Conservation (phyloP, 768 basidiomycete genomes). For the Russula sp. region DNA sequence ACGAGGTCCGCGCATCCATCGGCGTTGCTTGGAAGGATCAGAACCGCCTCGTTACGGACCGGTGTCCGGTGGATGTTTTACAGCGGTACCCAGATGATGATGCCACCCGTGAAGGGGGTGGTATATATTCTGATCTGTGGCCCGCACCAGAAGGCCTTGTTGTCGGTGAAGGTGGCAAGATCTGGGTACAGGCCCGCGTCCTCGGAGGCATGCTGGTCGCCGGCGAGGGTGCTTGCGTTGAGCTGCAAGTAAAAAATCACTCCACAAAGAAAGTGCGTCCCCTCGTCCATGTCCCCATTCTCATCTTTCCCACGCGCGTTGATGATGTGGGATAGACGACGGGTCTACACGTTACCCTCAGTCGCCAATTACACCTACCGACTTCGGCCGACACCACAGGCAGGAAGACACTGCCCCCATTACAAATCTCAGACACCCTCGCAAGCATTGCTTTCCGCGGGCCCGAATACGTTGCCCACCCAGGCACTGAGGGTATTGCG, state of each 20-base stretch:
- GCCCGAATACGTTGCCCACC: constrained; percentile 65
- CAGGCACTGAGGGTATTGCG: constrained; percentile 73
- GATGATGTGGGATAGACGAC: constrained; percentile 47
- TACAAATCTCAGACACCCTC: constrained; percentile 63
- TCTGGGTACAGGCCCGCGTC: constrained; percentile 68
- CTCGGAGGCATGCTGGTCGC: constrained; percentile 58
- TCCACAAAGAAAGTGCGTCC: constrained; percentile 64
- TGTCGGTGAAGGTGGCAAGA: constrained; percentile 72
- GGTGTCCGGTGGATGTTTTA: constrained; percentile 56
- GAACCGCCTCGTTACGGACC: constrained; percentile 58
- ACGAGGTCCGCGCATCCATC: constrained; percentile 68
- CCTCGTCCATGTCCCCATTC: too few species aligned
- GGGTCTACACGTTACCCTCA: constrained; percentile 55
- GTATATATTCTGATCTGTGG: constrained; percentile 23
- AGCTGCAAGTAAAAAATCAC: constrained; percentile 78
- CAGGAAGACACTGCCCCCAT: constrained; percentile 38
- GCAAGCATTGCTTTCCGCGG: constrained; percentile 67
- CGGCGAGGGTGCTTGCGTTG: constrained; percentile 65
- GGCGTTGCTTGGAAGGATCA: constrained; percentile 74
- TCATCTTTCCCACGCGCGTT: not conserved
- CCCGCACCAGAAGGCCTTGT: constrained; percentile 51
- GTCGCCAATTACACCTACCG: constrained; percentile 54
- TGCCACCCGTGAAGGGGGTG: constrained; percentile 29
- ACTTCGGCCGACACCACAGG: constrained; percentile 27
- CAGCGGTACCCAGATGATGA: constrained; percentile 32